These are phyloP conservation scores for Xanthoceras sorbifolium DNA, from an alignment of 345 rosid genomes.

Conservation along the genomic window DNA sequence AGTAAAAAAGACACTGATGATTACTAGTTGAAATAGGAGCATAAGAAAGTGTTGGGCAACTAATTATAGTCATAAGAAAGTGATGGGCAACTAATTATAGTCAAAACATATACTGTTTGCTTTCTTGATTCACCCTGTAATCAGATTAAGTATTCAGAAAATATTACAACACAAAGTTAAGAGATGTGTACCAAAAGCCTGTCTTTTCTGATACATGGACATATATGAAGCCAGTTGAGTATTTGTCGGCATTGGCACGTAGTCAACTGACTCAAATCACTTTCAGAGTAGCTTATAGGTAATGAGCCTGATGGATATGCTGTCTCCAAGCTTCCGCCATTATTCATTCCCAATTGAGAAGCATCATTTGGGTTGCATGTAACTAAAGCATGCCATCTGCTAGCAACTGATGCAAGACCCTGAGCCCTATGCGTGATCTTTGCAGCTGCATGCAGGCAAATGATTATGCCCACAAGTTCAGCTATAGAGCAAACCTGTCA, in stretches of 20 bases:
- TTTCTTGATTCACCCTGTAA: background rate
- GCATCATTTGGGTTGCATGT: slow-evolving; percentile 36
- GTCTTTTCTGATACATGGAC: slow-evolving; percentile 36
- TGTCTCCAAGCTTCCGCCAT: slow-evolving; percentile 32
- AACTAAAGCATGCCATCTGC: slow-evolving; percentile 58
- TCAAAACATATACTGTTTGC: no score
- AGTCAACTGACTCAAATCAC: slow-evolving; percentile 51
- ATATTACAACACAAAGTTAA: background rate
- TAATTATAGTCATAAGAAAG: no score
- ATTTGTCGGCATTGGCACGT: slow-evolving; percentile 37
- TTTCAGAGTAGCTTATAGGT: slow-evolving; percentile 42
- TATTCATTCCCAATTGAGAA: slow-evolving; percentile 29
- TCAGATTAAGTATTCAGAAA: background rate
- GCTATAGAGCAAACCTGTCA: slow-evolving; percentile 37
- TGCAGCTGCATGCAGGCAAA: slow-evolving; percentile 44
- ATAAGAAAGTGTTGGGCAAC: no score
- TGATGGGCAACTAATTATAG: no score
- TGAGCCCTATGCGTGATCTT: slow-evolving; percentile 43
- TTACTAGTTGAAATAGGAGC: background rate
- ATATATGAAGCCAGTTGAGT: slow-evolving; percentile 34
- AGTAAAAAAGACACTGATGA: background rate
- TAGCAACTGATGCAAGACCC: slow-evolving; percentile 33
- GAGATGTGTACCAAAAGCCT: slow-evolving; percentile 36
- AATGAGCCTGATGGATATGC: slow-evolving; percentile 20
- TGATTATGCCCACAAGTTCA: slow-evolving; percentile 38